phyloP scores from a whole-genome alignment of 1,284 basidiomycete genomes.

The Apiotrichum veenhuisii region DNA sequence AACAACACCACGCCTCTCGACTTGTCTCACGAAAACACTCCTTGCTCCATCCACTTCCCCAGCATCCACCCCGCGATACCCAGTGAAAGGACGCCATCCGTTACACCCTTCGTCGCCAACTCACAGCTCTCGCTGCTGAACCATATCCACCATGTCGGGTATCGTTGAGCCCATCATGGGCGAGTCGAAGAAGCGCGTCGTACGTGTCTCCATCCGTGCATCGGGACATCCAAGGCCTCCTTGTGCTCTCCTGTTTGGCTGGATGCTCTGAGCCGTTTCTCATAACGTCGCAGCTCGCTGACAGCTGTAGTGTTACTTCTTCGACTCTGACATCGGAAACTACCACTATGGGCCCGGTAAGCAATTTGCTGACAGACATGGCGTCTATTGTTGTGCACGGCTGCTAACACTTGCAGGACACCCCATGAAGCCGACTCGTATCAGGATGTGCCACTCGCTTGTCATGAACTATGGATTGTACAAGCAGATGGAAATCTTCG shows the following conservation, averaged over 20 bases:
- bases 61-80: no score
- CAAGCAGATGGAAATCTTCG: conserved; percentile 97
- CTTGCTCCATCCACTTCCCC: no score
- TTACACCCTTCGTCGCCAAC: neutral
- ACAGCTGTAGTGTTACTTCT: conserved; percentile 78
- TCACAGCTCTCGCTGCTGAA: neutral
- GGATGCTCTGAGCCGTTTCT: neutral
- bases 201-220: conserved; percentile 52
- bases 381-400: neutral
- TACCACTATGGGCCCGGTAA: conserved; percentile 97
- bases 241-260: neutral
- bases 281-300: neutral
- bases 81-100: neutral
- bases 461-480: conserved; percentile 99
- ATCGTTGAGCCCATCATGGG: conserved; percentile 66
- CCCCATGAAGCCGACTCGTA: conserved; percentile 89
- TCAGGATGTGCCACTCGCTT: conserved; percentile 98
- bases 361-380: conserved; percentile 14
- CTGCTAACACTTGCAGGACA: conserved; percentile 34
- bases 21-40: no score
- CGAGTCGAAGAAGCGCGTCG: conserved; percentile 80
- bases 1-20: neutral
- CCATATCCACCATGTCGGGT: conserved; percentile 15
- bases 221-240: neutral
- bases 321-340: conserved; percentile 96